phyloP scores from a whole-genome alignment of 768 basidiomycete genomes.

The Tricholoma hemisulphureum region DNA sequence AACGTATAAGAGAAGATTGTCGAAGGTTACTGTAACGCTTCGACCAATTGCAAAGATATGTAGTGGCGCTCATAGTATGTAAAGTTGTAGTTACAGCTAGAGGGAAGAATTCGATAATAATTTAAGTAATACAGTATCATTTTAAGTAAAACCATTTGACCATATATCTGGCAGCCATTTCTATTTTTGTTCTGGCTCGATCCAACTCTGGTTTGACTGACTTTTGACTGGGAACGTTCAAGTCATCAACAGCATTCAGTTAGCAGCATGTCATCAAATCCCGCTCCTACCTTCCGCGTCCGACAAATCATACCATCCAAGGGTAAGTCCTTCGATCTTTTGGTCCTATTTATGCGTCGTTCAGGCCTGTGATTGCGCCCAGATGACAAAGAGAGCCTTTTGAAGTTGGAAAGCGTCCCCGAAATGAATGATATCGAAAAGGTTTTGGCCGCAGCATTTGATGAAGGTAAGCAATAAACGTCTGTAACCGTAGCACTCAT shows the following conservation, averaged over 20 bases:
- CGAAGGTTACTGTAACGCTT: too few relatives aligned
- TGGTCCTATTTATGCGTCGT: neutral
- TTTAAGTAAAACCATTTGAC: too few relatives aligned
- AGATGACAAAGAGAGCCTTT: neutral
- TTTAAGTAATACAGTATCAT: too few relatives aligned
- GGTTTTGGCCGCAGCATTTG: conserved; percentile 2
- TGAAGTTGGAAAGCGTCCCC: neutral
- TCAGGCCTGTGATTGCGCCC: neutral
- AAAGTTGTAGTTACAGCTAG: too few relatives aligned
- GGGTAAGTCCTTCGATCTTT: neutral
- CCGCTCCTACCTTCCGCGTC: neutral
- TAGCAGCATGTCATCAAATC: neutral
- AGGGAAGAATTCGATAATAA: too few relatives aligned
- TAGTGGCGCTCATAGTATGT: too few relatives aligned
- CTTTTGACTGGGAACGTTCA: too few relatives aligned
- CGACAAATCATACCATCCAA: neutral
- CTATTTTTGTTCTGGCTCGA: too few relatives aligned
- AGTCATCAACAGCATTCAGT: neutral
- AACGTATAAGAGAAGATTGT: too few relatives aligned
- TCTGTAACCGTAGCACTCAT: neutral
- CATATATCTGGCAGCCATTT: too few relatives aligned
- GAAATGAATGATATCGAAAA: neutral
- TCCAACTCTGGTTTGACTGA: too few relatives aligned
- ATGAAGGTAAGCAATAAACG: conserved; percentile 1
- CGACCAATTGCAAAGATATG: too few relatives aligned